Conservation (phyloP, 2,329 filamentous ascomycete species). For the Peltaster fructicola region DNA sequence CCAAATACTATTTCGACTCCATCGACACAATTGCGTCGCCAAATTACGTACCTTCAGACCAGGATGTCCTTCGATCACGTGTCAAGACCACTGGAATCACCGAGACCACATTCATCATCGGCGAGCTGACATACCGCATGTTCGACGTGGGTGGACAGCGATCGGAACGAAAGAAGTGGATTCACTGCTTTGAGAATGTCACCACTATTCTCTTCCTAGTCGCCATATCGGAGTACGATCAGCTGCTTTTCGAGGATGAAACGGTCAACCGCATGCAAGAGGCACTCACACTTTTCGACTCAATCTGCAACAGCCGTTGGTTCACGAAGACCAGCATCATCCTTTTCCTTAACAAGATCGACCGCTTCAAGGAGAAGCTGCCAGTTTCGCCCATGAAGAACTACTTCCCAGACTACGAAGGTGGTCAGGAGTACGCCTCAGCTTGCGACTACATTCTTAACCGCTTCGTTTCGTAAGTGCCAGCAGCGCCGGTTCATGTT, state of each 20-base stretch:
- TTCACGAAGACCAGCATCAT: slow-evolving; percentile 58
- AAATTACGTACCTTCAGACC: slow-evolving; percentile 88
- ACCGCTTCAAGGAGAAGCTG: slow-evolving; percentile 58
- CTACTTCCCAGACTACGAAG: slow-evolving; percentile 67
- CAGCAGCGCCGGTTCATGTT: background rate
- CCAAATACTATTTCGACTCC: slow-evolving; percentile 95
- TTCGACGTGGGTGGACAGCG: slow-evolving; percentile 93
- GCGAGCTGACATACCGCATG: slow-evolving; percentile 89
- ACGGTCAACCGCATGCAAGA: slow-evolving; percentile 61
- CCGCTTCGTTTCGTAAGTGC: slow-evolving; percentile 56
- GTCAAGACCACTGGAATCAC: slow-evolving; percentile 97
- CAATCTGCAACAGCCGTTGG: slow-evolving; percentile 55
- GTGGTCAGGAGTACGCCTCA: slow-evolving; percentile 84
- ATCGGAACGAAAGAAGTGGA: slow-evolving; percentile 98
- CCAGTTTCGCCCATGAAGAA: slow-evolving; percentile 58
- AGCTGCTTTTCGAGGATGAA: slow-evolving; percentile 89
- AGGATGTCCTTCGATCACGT: slow-evolving; percentile 87
- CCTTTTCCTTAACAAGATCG: slow-evolving; percentile 59
- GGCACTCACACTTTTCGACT: slow-evolving; percentile 53
- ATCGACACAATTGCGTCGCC: slow-evolving; percentile 78
- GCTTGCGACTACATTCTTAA: slow-evolving; percentile 99
- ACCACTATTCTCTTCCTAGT: slow-evolving; percentile 93
- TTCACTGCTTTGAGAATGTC: slow-evolving; percentile 96
- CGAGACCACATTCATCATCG: slow-evolving; percentile 89
- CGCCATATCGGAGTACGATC: slow-evolving; percentile 93